Conservation (phyloP, 345 rosid genomes). For the Conringia planisiliqua region DNA sequence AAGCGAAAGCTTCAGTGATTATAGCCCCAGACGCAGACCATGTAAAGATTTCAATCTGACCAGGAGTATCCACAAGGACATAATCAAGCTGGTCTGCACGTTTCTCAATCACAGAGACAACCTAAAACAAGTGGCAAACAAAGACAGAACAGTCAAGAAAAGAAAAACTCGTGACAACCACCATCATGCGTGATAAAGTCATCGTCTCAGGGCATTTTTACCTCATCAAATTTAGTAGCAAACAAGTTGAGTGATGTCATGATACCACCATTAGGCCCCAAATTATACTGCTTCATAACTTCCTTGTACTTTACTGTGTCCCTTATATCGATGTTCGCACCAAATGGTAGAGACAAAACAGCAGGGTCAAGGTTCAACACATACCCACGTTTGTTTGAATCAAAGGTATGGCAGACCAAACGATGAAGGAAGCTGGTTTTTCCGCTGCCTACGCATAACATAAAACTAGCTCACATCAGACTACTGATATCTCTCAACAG, state of each 20-base stretch:
- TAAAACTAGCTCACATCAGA: slow-evolving; percentile 1
- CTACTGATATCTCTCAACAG: not conserved
- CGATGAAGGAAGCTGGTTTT: slow-evolving; percentile 76
- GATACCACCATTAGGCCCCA: slow-evolving; percentile 86
- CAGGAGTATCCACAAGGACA: slow-evolving; percentile 87
- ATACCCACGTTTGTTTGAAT: slow-evolving; percentile 57
- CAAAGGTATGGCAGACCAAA: slow-evolving; percentile 68
- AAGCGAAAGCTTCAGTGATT: slow-evolving; percentile 84
- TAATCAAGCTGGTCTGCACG: slow-evolving; percentile 86
- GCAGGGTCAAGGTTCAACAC: slow-evolving; percentile 89
- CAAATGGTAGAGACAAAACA: slow-evolving; percentile 74
- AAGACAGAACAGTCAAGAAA: not conserved
- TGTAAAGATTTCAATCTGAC: slow-evolving; percentile 86
- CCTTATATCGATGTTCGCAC: slow-evolving; percentile 77
- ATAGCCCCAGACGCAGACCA: slow-evolving; percentile 97
- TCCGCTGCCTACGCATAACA: slow-evolving; percentile 55
- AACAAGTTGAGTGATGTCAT: slow-evolving; percentile 74
- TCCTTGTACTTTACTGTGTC: slow-evolving; percentile 78
- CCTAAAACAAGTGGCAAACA: slow-evolving; percentile 40
- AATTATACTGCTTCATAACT: slow-evolving; percentile 79
- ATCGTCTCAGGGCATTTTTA: slow-evolving; percentile 9
- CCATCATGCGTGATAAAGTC: not conserved
- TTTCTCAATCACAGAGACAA: slow-evolving; percentile 65
- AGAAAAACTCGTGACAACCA: not conserved
- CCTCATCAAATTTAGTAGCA: slow-evolving; percentile 84